Evolutionary conservation across 306 rosid genomes (phyloP).

Genomic region (Dryas octopetala): DNA sequence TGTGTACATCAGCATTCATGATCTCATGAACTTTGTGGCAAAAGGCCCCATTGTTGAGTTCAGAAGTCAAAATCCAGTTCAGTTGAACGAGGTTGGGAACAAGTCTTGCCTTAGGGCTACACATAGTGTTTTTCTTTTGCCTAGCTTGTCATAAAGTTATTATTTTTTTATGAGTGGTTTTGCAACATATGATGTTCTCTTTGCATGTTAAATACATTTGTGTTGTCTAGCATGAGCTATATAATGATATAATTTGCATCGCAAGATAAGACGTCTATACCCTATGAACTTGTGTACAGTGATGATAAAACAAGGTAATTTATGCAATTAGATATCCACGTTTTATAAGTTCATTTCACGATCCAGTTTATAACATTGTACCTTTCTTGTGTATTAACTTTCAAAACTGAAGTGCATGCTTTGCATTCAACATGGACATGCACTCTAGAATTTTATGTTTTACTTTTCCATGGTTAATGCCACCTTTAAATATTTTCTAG

Average conservation of each 20-base stretch:
- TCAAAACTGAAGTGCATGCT: too few species aligned
- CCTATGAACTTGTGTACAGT: constrained; percentile 49
- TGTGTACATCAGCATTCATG: too few species aligned
- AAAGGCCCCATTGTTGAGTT: not conserved
- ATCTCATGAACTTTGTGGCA: too few species aligned
- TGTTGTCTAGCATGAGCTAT: not conserved
- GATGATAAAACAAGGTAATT: constrained; percentile 52
- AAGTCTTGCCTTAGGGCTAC: not conserved
- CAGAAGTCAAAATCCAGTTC: not conserved
- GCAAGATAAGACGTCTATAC: constrained; percentile 42
- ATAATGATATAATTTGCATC: constrained; percentile 4
- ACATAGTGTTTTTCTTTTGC: not conserved
- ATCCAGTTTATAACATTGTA: not conserved
- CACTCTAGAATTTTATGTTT: too few species aligned
- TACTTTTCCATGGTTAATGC: too few species aligned
- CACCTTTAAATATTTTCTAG: too few species aligned
- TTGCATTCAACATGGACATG: too few species aligned
- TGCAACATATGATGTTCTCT: not conserved
- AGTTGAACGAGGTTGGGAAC: not conserved
- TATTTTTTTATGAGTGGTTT: not conserved
- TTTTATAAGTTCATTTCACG: not conserved
- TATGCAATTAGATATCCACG: not conserved
- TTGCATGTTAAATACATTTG: not conserved
- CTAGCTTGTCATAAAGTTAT: not conserved
- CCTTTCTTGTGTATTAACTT: too few species aligned